Evolutionary conservation across 1,284 basidiomycete species (phyloP).

Genomic region (Boletellus deceptivus): DNA sequence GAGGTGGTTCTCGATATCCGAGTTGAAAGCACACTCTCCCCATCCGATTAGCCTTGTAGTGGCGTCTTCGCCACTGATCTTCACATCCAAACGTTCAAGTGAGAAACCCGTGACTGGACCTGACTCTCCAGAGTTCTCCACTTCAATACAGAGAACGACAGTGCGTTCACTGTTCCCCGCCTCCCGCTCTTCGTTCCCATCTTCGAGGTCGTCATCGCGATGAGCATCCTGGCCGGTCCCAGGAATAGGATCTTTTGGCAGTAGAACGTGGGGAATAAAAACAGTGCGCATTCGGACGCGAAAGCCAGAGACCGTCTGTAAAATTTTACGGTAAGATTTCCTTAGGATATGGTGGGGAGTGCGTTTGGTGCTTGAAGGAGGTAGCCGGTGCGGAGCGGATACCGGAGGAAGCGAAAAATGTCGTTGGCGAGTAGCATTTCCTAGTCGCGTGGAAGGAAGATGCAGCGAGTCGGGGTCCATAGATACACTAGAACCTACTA

Average conservation of each 20-base stretch:
- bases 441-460: constrained; percentile 66
- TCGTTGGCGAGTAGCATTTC: constrained; percentile 56
- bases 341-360: constrained; percentile 63
- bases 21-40: constrained; percentile 47
- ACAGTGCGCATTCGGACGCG: constrained; percentile 86
- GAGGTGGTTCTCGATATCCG: constrained; percentile 39
- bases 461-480: constrained; percentile 37
- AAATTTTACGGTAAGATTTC: constrained; percentile 80
- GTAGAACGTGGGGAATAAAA: constrained; percentile 77
- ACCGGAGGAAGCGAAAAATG: constrained; percentile 60
- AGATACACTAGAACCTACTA: constrained; percentile 48
- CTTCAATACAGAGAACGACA: constrained; percentile 81
- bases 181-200: constrained; percentile 54
- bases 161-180: constrained; percentile 79
- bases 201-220: constrained; percentile 38
- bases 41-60: constrained; percentile 68
- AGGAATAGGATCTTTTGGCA: constrained; percentile 36
- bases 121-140: constrained; percentile 71
- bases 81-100: constrained; percentile 70
- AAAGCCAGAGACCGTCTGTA: constrained; percentile 77
- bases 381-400: constrained; percentile 39
- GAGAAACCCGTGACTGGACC: constrained; percentile 60
- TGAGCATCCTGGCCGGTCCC: constrained; percentile 27
- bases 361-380: constrained; percentile 42
- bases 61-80: constrained; percentile 73